phyloP scores from a whole-genome alignment of 2,329 filamentous ascomycete genomes.

The Helotiales sp. region DNA sequence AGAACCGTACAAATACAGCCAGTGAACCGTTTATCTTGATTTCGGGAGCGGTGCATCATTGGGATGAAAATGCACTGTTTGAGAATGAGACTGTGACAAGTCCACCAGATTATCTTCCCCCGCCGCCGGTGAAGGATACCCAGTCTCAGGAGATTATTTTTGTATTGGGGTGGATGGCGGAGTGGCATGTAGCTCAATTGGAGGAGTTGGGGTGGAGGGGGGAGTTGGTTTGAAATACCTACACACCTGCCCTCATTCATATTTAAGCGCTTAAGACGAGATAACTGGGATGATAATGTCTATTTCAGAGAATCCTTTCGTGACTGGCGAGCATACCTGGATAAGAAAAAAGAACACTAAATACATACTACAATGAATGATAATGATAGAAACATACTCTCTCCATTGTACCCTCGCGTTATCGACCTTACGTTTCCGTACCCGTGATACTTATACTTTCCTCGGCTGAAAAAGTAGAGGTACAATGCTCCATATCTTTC shows the following conservation, averaged over 20 bases:
- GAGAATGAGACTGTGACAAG: slow-evolving; percentile 48
- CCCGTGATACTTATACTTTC: no score
- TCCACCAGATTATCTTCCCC: slow-evolving; percentile 49
- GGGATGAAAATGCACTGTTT: slow-evolving; percentile 72
- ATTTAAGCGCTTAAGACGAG: no score
- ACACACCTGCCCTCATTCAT: no score
- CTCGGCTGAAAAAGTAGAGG: no score
- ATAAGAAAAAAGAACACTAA: no score
- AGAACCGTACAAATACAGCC: slow-evolving; percentile 56
- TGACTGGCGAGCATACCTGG: no score
- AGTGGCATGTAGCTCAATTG: slow-evolving; percentile 45
- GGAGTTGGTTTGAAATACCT: not conserved
- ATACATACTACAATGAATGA: no score
- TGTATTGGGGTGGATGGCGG: slow-evolving; percentile 66
- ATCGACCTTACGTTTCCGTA: no score
- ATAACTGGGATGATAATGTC: not conserved
- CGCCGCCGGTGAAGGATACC: slow-evolving; percentile 54
- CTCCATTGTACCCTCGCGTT: no score
- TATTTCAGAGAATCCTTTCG: no score
- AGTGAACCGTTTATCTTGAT: slow-evolving; percentile 75
- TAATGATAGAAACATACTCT: no score
- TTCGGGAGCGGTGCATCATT: slow-evolving; percentile 75
- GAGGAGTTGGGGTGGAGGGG: not conserved
- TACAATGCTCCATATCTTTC: no score
- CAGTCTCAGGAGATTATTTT: slow-evolving; percentile 61